Evolutionary conservation across 352 stramenopile genomes (phyloP).

Genomic region (Pythium folliculosum): DNA sequence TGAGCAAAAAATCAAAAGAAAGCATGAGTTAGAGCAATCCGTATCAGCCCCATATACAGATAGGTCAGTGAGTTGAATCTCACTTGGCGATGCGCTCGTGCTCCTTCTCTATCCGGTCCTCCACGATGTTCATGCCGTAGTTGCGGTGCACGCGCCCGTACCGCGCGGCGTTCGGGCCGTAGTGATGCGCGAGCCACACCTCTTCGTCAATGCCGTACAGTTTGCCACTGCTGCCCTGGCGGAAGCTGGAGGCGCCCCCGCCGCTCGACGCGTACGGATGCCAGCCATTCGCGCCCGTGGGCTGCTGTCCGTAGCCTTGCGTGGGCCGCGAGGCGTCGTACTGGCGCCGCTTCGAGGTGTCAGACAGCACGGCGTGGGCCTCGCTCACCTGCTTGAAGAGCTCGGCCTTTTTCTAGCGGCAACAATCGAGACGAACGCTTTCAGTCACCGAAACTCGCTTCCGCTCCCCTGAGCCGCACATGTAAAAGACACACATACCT

Average conservation of each 20-base stretch:
- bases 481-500: no score
- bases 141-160: constrained; percentile 47
- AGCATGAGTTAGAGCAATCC: background rate
- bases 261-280: constrained; percentile 59
- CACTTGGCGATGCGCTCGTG: constrained; percentile 64
- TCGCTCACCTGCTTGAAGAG: constrained; percentile 86
- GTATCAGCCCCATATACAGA: no score
- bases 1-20: constrained; percentile 8
- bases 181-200: constrained; percentile 84
- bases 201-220: constrained; percentile 84
- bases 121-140: constrained; percentile 77
- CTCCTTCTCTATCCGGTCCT: constrained; percentile 69
- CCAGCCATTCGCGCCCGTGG: constrained; percentile 41
- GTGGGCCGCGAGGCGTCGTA: constrained; percentile 60
- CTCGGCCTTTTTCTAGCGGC: constrained; percentile 63
- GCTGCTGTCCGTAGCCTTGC: constrained; percentile 45
- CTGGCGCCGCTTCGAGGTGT: constrained; percentile 53
- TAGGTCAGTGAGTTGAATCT: background rate
- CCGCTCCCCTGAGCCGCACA: no score
- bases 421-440: no score
- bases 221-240: constrained; percentile 19
- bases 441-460: no score
- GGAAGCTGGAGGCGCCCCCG: constrained; percentile 18
- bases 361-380: constrained; percentile 75
- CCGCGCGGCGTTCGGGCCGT: constrained; percentile 53